phyloP scores from a whole-genome alignment of 805 yeast genomes.

The Myxozyma nipponensis region DNA sequence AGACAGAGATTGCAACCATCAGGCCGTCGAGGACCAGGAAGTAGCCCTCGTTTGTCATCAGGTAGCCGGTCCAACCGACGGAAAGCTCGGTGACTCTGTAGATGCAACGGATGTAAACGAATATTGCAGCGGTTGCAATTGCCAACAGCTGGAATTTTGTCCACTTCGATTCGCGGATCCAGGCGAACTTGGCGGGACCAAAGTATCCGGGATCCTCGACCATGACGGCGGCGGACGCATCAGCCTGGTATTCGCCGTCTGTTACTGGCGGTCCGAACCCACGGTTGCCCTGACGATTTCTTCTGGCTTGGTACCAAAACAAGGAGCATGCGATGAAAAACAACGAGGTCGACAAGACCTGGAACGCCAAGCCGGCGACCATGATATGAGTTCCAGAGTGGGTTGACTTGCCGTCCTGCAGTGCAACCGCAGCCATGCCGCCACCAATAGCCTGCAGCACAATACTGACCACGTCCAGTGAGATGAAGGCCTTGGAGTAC shows the following conservation, averaged over 20 bases:
- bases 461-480: slow-evolving; percentile 61
- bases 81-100: slow-evolving; percentile 65
- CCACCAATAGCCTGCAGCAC: slow-evolving; percentile 66
- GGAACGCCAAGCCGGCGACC: slow-evolving; percentile 75
- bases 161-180: slow-evolving; percentile 6
- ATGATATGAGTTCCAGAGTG: slow-evolving; percentile 58
- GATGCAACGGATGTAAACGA: slow-evolving; percentile 60
- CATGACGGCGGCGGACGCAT: background rate
- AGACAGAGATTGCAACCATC: slow-evolving; percentile 47
- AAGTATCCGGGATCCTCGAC: background rate
- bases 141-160: slow-evolving; percentile 1
- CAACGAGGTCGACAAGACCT: slow-evolving; percentile 63
- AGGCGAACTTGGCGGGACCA: slow-evolving; percentile 12
- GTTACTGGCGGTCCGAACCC: background rate
- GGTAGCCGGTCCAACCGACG: slow-evolving; percentile 59
- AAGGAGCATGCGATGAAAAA: slow-evolving; percentile 50
- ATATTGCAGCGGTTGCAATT: slow-evolving; percentile 29
- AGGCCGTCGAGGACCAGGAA: slow-evolving; percentile 54
- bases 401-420: slow-evolving; percentile 36
- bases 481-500: slow-evolving; percentile 61
- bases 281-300: background rate
- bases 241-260: background rate
- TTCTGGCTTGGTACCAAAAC: background rate
- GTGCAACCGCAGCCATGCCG: slow-evolving; percentile 56
- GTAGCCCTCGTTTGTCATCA: slow-evolving; percentile 54